phyloP scores from a whole-genome alignment of 106 monocot species.

The Dioscorea alata region DNA sequence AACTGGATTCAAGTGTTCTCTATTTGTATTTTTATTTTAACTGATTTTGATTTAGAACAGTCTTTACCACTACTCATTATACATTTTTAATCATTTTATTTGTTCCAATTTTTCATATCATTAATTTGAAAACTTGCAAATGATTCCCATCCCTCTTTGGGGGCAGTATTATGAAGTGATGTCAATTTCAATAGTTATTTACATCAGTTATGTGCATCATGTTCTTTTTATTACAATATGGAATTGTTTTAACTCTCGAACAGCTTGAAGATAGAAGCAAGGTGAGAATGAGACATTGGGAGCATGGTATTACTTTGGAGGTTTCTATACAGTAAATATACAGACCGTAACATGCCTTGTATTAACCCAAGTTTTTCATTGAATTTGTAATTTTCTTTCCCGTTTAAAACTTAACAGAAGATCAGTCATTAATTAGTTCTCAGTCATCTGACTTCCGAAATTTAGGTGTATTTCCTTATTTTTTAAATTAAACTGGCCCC shows the following conservation, averaged over 20 bases:
- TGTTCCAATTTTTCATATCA: not conserved
- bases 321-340: not conserved
- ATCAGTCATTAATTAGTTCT: too few relatives aligned
- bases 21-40: too few relatives aligned
- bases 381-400: too few relatives aligned
- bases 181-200: not conserved
- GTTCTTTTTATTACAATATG: not conserved
- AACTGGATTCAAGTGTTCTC: too few relatives aligned
- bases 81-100: not conserved
- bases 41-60: not conserved
- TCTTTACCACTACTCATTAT: not conserved
- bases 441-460: not conserved
- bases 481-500: too few relatives aligned
- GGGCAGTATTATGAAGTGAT: not conserved
- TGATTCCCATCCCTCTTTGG: not conserved
- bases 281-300: constrained; percentile 20
- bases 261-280: constrained; percentile 53
- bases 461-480: not conserved
- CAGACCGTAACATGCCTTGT: not conserved
- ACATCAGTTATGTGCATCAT: not conserved
- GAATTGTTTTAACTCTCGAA: constrained; percentile 15
- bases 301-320: not conserved
- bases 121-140: not conserved
- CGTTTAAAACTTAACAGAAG: too few relatives aligned
- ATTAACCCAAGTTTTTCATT: too few relatives aligned